Percentiles rank a stretch among this genome's conserved stretches.
Evolutionary conservation across 2,329 filamentous ascomycete genomes (phyloP).

Genomic region (Lasiodiplodia gonubiensis): DNA sequence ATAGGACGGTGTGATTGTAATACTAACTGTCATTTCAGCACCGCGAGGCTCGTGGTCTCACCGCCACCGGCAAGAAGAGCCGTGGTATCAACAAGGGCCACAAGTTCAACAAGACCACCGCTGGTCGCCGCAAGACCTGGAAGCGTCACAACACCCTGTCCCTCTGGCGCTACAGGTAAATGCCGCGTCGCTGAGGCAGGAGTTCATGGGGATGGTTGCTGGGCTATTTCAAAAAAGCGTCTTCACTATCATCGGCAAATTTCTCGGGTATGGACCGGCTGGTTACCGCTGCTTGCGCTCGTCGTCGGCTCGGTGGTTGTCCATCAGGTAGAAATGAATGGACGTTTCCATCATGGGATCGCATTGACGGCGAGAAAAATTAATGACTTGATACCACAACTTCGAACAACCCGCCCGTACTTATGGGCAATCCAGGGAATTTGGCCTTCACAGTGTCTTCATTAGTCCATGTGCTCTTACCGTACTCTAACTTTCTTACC

Average conservation of each 20-base stretch:
- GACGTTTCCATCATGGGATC: slow-evolving; percentile 25
- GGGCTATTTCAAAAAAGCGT: slow-evolving; percentile 28
- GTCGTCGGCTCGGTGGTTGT: slow-evolving; percentile 21
- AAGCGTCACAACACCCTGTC: slow-evolving; percentile 99
- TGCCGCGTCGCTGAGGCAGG: slow-evolving; percentile 33
- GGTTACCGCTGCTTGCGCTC: slow-evolving; percentile 20
- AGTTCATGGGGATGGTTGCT: slow-evolving; percentile 19
- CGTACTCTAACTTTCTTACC: too few relatives aligned
- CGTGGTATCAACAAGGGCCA: slow-evolving; percentile 99
- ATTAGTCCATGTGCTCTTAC: too few relatives aligned
- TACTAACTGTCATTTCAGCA: slow-evolving; percentile 62
- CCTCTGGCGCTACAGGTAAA: slow-evolving; percentile 95
- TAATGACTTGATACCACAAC: slow-evolving; percentile 27
- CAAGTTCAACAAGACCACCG: slow-evolving; percentile 97
- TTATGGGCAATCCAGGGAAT: neutral
- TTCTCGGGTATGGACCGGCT: slow-evolving; percentile 17
- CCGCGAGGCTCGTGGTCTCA: slow-evolving; percentile 96
- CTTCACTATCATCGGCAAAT: slow-evolving; percentile 16
- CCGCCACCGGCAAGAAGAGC: slow-evolving; percentile 98
- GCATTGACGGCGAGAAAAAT: slow-evolving; percentile 16
- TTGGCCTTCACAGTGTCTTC: neutral
- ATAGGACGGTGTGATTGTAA: neutral
- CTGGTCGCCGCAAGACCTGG: slow-evolving; percentile 99
- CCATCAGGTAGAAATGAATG: slow-evolving; percentile 30
- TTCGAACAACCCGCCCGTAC: neutral